phyloP scores from a whole-genome alignment of 2,329 filamentous ascomycete genomes.

The Fusarium sp. region DNA sequence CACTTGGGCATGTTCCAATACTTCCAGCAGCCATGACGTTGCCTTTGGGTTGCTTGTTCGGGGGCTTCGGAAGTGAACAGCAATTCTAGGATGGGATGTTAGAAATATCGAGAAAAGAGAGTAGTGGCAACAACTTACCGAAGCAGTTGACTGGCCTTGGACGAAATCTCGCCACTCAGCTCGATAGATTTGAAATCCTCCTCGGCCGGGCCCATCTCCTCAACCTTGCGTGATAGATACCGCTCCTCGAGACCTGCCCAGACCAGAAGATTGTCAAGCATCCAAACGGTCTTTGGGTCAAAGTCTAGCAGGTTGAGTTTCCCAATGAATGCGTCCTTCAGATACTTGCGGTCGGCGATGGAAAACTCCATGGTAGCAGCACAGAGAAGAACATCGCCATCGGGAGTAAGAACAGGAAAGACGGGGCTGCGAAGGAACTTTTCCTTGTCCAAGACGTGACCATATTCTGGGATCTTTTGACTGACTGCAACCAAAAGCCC shows the following conservation, averaged over 20 bases:
- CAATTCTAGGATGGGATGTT: slow-evolving; percentile 16
- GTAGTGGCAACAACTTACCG: slow-evolving; percentile 4
- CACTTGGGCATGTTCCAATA: slow-evolving; percentile 33
- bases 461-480: slow-evolving; percentile 30
- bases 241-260: slow-evolving; percentile 39
- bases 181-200: slow-evolving; percentile 35
- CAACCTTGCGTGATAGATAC: slow-evolving; percentile 35
- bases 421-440: slow-evolving; percentile 23
- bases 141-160: slow-evolving; percentile 33
- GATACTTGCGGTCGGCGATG: slow-evolving; percentile 31
- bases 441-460: slow-evolving; percentile 32
- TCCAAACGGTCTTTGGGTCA: slow-evolving; percentile 33
- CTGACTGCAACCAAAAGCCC: slow-evolving; percentile 32
- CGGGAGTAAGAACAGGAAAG: slow-evolving; percentile 28
- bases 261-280: slow-evolving; percentile 27
- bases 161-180: slow-evolving; percentile 24
- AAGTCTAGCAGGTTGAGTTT: slow-evolving; percentile 37
- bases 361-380: slow-evolving; percentile 39
- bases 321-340: slow-evolving; percentile 30
- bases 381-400: slow-evolving; percentile 25
- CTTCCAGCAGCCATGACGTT: slow-evolving; percentile 27
- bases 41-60: slow-evolving; percentile 14
- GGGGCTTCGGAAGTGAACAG: slow-evolving; percentile 37
- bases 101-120: not conserved
- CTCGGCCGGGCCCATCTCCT: slow-evolving; percentile 7